Percentiles rank a stretch among this genome's conserved stretches.
Evolutionary conservation across 1,284 basidiomycete species (phyloP).

Genomic region (Puccinia polysora): DNA sequence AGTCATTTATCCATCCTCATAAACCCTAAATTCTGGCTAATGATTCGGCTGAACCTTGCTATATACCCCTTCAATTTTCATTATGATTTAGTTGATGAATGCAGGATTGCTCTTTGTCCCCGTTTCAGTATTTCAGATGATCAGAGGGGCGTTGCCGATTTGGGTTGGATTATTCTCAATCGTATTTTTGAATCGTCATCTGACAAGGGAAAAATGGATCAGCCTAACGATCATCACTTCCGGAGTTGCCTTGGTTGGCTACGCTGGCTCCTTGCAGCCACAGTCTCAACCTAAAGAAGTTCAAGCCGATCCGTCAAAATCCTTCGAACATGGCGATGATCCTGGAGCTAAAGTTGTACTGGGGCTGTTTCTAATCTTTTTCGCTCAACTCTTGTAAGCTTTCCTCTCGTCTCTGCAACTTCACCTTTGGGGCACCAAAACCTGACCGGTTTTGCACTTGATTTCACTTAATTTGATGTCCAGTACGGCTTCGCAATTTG

Average conservation of each 20-base stretch:
- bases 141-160: conserved; percentile 88
- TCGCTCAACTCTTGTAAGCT: conserved; percentile 91
- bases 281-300: conserved; percentile 58
- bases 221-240: conserved; percentile 83
- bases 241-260: conserved; percentile 85
- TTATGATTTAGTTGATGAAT: conserved; percentile 92
- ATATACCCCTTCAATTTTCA: too few relatives aligned
- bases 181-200: conserved; percentile 75
- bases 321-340: conserved; percentile 50
- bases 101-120: conserved; percentile 89
- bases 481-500: conserved; percentile 83
- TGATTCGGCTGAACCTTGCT: too few relatives aligned
- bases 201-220: conserved; percentile 65
- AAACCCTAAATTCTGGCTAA: too few relatives aligned
- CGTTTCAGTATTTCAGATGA: conserved; percentile 98
- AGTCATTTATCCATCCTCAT: too few relatives aligned
- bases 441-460: conserved; percentile 41
- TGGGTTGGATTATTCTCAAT: conserved; percentile 93
- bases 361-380: conserved; percentile 81
- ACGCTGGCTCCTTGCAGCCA: conserved; percentile 73
- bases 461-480: neutral
- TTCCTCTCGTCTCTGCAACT: neutral
- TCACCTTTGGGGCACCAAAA: conserved; percentile 50
- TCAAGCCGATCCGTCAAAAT: conserved; percentile 47
- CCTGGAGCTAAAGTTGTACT: conserved; percentile 58